These are phyloP conservation scores for Verticillium nonalfalfae DNA, from an alignment of 2,329 filamentous ascomycete species.

Conservation along the genomic window DNA sequence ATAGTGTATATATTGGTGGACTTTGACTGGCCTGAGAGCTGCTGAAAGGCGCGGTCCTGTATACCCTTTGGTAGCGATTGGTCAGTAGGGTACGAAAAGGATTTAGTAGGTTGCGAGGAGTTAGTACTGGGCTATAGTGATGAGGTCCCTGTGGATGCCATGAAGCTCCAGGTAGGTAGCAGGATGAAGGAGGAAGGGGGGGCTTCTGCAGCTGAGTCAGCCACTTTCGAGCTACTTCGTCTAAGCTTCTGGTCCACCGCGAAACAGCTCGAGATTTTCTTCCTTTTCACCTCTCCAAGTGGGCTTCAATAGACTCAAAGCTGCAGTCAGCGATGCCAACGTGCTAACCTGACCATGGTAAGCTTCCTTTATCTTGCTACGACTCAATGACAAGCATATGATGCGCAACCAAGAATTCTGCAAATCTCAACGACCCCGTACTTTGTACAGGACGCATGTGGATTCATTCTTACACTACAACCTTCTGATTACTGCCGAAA, in stretches of 20 bases:
- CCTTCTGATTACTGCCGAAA: neutral
- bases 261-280: neutral
- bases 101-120: neutral
- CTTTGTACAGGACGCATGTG: slow-evolving; percentile 15
- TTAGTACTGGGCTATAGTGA: too few relatives aligned
- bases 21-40: neutral
- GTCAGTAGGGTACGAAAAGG: neutral
- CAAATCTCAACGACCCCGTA: slow-evolving; percentile 34
- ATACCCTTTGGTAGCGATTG: slow-evolving; percentile 6
- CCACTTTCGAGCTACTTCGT: neutral
- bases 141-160: too few relatives aligned
- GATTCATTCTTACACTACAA: slow-evolving; percentile 19
- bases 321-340: neutral
- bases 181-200: neutral
- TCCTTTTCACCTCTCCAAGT: neutral
- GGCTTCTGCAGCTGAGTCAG: slow-evolving; percentile 8
- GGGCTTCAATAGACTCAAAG: too few relatives aligned
- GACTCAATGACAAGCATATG: slow-evolving; percentile 9
- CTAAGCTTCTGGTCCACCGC: neutral
- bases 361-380: slow-evolving; percentile 13
- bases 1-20: neutral
- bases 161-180: neutral
- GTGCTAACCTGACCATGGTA: slow-evolving; percentile 4
- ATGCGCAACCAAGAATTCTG: slow-evolving; percentile 36
- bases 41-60: slow-evolving; percentile 10